Evolutionary conservation across 768 basidiomycete genomes (phyloP).

Genomic region (Lentinula sp.): DNA sequence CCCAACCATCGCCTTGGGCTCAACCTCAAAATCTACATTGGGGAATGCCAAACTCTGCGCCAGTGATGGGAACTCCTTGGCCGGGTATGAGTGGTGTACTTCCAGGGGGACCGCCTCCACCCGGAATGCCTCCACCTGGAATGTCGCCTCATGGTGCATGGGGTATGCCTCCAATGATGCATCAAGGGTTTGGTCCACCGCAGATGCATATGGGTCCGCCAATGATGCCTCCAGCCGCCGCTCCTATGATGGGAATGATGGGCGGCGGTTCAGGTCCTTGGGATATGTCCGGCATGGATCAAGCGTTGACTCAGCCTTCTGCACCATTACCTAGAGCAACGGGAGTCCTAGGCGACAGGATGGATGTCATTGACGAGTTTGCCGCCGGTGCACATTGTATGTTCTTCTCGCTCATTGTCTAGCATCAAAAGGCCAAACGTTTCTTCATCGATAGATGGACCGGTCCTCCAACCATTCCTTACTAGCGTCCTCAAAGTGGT

Average conservation of each 20-base stretch:
- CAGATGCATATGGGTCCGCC: background rate
- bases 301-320: background rate
- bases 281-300: background rate
- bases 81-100: background rate
- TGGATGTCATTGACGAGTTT: constrained; percentile 1
- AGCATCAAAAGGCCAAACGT: background rate
- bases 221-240: background rate
- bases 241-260: background rate
- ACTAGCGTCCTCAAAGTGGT: background rate
- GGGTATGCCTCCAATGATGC: constrained; percentile 2
- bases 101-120: background rate
- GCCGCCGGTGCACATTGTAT: background rate
- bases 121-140: background rate
- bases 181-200: background rate
- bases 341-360: background rate
- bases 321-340: background rate
- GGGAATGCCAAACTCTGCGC: background rate
- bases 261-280: background rate
- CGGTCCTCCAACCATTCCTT: constrained; percentile 1
- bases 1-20: background rate
- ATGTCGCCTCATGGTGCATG: background rate
- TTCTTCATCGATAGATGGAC: constrained; percentile 9
- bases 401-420: background rate
- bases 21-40: background rate
- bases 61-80: background rate